These are phyloP conservation scores for Bonia amplexicaulis DNA, from an alignment of 176 grass and related monocot genomes.

Conservation along the genomic window DNA sequence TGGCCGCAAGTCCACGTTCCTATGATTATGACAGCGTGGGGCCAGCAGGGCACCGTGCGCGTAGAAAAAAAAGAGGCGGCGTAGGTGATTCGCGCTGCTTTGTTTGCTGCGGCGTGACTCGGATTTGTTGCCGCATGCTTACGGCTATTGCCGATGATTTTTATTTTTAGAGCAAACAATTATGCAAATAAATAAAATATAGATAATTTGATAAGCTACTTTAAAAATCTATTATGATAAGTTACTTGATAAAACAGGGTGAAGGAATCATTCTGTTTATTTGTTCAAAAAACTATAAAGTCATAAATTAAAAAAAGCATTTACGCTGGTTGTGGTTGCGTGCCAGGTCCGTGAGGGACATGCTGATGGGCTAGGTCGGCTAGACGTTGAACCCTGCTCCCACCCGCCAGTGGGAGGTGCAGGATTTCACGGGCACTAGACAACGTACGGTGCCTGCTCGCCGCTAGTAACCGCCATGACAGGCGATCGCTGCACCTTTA, in stretches of 20 bases:
- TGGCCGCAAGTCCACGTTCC: background rate
- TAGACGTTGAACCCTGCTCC: background rate
- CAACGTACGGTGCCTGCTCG: no score
- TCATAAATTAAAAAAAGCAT: no score
- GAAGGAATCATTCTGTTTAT: no score
- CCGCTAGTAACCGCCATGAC: no score
- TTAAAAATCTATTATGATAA: no score
- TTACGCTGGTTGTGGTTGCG: constrained; percentile 8
- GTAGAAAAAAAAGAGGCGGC: background rate
- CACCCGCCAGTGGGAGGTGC: background rate
- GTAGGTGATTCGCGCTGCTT: background rate
- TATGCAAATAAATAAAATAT: no score
- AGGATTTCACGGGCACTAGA: background rate
- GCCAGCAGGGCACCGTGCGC: background rate
- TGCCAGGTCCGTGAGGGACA: constrained; percentile 49
- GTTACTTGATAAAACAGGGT: no score
- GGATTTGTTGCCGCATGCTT: background rate
- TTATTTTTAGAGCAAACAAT: no score
- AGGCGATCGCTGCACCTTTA: background rate
- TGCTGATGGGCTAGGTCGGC: background rate
- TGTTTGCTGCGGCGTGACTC: constrained; percentile 3
- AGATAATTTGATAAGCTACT: no score
- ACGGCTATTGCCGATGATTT: no score
- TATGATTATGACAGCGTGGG: background rate
- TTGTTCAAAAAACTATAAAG: no score